These are phyloP conservation scores for Lumnitzera littorea DNA, from an alignment of 345 rosid genomes.

Conservation along the genomic window DNA sequence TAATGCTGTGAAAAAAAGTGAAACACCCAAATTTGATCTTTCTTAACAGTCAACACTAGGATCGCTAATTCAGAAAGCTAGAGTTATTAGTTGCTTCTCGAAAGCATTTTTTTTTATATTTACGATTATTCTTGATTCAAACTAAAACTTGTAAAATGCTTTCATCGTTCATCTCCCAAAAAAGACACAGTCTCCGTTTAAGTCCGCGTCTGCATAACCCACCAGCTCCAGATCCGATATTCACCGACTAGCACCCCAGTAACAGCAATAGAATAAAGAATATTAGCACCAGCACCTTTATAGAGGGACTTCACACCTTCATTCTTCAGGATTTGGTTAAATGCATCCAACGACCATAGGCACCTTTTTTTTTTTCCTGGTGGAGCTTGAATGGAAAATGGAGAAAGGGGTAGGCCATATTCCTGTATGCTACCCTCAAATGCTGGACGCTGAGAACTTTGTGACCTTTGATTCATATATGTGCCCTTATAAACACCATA, in stretches of 20 bases:
- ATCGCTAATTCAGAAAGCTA: too few relatives aligned
- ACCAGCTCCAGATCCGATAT: conserved; percentile 45
- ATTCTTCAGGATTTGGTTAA: conserved; percentile 39
- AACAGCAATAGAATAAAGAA: conserved; percentile 53
- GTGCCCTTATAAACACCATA: conserved; percentile 9
- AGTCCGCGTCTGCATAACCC: too few relatives aligned
- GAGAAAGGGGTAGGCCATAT: too few relatives aligned
- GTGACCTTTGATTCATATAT: conserved; percentile 28
- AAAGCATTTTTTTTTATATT: conserved; percentile 7
- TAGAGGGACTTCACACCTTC: conserved; percentile 52
- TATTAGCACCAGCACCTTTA: conserved; percentile 68
- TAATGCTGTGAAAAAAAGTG: too few relatives aligned
- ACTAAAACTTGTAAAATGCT: neutral
- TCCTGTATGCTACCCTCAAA: conserved; percentile 8
- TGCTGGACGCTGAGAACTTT: conserved; percentile 23
- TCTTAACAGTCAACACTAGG: too few relatives aligned
- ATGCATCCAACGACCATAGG: conserved; percentile 29
- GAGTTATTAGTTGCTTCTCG: neutral
- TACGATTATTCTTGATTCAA: conserved; percentile 23
- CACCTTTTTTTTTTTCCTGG: too few relatives aligned
- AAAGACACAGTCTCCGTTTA: too few relatives aligned
- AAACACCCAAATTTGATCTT: too few relatives aligned
- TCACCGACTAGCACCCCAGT: conserved; percentile 66
- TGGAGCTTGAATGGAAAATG: too few relatives aligned
- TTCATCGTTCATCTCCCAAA: conserved; percentile 11